Evolutionary conservation across 352 stramenopile genomes (phyloP).

Genomic region (Phytophthora podocarpi): DNA sequence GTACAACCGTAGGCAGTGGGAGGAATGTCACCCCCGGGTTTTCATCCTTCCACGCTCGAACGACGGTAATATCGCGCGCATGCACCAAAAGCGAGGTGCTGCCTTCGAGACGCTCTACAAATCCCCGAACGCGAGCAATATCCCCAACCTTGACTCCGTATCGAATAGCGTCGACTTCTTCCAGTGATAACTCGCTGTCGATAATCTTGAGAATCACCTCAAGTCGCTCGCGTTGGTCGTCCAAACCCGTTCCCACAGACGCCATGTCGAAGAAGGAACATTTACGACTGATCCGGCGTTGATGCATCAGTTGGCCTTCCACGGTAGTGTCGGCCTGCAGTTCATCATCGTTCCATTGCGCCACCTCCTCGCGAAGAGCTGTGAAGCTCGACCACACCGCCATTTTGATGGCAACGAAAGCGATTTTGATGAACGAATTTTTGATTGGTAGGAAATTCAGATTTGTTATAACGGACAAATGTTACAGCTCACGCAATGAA

Average conservation of each 20-base stretch:
- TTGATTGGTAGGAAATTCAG: conserved; percentile 22
- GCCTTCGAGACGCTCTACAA: conserved; percentile 49
- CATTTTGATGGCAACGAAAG: conserved; percentile 32
- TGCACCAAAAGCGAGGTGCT: conserved; percentile 45
- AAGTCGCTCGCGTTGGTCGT: conserved; percentile 40
- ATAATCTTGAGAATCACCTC: conserved; percentile 86
- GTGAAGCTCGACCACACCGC: conserved; percentile 53
- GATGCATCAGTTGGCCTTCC: conserved; percentile 77
- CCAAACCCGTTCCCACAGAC: conserved; percentile 23
- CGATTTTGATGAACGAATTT: not conserved
- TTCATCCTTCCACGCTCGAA: conserved; percentile 59
- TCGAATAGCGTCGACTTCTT: conserved; percentile 68
- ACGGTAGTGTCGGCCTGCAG: conserved; percentile 47
- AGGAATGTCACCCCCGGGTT: conserved; percentile 65
- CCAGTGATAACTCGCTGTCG: conserved; percentile 60
- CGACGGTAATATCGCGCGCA: conserved; percentile 41
- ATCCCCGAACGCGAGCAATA: conserved; percentile 63
- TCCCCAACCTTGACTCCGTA: conserved; percentile 71
- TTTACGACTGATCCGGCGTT: conserved; percentile 71
- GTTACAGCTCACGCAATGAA: conserved; percentile 41
- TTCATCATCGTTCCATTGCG: conserved; percentile 26
- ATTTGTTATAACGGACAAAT: conserved; percentile 21
- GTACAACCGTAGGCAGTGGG: conserved; percentile 51
- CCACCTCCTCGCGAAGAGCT: conserved; percentile 47
- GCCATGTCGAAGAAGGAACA: conserved; percentile 82